Base-by-base conservation (phyloP, 495 filamentous ascomycete genomes). In the Cercophora scortea region DNA sequence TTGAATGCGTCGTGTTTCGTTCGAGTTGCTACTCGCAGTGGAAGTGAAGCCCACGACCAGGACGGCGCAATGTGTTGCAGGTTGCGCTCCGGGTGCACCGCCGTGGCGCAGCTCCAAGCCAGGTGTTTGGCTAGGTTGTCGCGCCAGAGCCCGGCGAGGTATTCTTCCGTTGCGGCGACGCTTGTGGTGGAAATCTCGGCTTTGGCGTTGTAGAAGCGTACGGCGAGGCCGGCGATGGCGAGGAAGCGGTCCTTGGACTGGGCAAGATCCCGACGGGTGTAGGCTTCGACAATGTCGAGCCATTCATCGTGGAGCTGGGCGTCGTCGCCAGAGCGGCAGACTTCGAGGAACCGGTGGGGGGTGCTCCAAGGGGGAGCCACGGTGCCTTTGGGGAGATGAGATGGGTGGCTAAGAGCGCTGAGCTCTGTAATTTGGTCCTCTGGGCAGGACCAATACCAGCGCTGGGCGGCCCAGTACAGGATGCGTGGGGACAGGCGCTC, bases 381-480 rank as follows among this genome's bases (percentile, higher is more conserved):
- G 6, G 51, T 13, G n/a, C 43, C 10, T 25, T 25, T 25, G 25
- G 5, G 25, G 5, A 25, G 25, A 25, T 25, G 25, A 5, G 25
- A 25, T 9, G 38, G 13, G 33, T 45, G 45, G 4, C 54, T 50
- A 1, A 55, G 12, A 7, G 61, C 38, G 39, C 51, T 47, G 17
- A 59, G 42, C 41, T 67, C 64, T 15, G 43, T 54, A 9, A 59
- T 46, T 25, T 63, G 60, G 2, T 48, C 33, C 42, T 67, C 64
- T 8, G 60, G 44, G 18, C 64, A 67, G n/a, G 62, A 67, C 64
- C 64, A 67, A 32, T 65, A 61, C 60, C 62, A 65, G 8, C 60
- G 49, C 49, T 67, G 64, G 8, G 51, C 52, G 11, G 60, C 45
- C 64, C 64, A 67, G 48, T 67, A 67, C 18, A 67, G 32, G n/a